These are phyloP conservation scores for Aspergillus nidulans DNA, from an alignment of 495 filamentous ascomycete genomes.

Conservation along the genomic window DNA sequence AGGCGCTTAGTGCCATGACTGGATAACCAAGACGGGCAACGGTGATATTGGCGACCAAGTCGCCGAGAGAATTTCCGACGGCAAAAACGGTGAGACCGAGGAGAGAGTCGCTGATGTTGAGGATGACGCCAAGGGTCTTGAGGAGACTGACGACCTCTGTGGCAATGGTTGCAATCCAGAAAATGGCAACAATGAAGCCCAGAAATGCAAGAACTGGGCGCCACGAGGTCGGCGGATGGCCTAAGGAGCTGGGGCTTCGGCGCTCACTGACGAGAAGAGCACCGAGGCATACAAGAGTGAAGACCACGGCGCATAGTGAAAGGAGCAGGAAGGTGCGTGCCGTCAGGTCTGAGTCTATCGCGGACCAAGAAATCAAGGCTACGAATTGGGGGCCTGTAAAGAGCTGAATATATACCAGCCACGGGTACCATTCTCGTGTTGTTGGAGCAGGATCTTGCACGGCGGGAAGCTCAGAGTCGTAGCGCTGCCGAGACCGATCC, in stretches of 20 bases:
- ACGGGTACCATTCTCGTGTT: constrained; percentile 73
- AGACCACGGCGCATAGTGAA: constrained; percentile 63
- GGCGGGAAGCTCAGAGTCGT: constrained; percentile 41
- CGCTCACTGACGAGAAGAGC: constrained; percentile 60
- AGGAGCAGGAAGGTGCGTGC: constrained; percentile 54
- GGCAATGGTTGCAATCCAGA: constrained; percentile 95
- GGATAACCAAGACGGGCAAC: constrained; percentile 90
- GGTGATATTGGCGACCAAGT: constrained; percentile 92
- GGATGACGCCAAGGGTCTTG: constrained; percentile 88
- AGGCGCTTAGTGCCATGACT: constrained; percentile 92
- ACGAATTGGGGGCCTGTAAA: constrained; percentile 86
- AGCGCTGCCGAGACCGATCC: constrained; percentile 23
- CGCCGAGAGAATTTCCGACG: constrained; percentile 91
- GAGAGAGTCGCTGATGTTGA: constrained; percentile 93
- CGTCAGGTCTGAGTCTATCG: constrained; percentile 50
- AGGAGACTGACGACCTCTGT: constrained; percentile 94
- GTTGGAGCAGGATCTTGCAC: constrained; percentile 27
- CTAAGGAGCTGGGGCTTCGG: constrained; percentile 26
- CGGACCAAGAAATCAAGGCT: constrained; percentile 70
- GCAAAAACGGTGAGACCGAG: constrained; percentile 95
- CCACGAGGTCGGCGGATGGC: constrained; percentile 54
- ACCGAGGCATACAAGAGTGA: constrained; percentile 60
- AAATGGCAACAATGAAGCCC: constrained; percentile 86
- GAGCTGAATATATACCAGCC: constrained; percentile 80
- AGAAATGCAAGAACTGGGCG: constrained; percentile 76